Evolutionary conservation across 768 basidiomycete genomes (phyloP), one percentile per base, ranked within the genome.

Genomic region (Pleurotus tuber-regium): DNA sequence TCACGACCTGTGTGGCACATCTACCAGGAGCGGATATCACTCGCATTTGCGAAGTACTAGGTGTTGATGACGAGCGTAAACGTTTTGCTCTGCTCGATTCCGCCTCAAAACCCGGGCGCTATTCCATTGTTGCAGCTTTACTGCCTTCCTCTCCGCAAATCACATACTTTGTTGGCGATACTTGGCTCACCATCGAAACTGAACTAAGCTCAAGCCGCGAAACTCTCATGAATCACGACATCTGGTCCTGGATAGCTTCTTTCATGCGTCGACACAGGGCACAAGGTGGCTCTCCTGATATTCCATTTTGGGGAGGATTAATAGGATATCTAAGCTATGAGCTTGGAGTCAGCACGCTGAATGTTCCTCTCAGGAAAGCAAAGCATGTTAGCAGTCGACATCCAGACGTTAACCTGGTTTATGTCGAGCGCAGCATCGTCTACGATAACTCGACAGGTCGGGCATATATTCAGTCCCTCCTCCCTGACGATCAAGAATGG

Each of bases 301-400:
- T 83, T 38, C 90, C 89, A 0, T 92, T 92, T 63, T 91, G 89
- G 88, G 91, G 89, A 29, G 91, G 91, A 19, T 70, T 92, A 11
- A 66, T 92, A 19, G 91, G 91, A 7, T 82, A 79, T 53, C 67
- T 92, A 53, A 87, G 86, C 58, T 93, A 92, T 61, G 91, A 92
- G 64, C 72, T 91, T 14, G 91, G 89, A 10, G 76, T 84, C 4
- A 67, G 77, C 38, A 72, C 80, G 5, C 66, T 90, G 21, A 63
- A 70, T 18, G 69, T 85, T 43, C 66, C 74, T 49, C 63, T 75
- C n/a, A n/a, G n/a, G 23, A 67, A 65, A 30, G 59, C 63, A 51
- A 23, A 10, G 29, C n/a, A 29, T 18, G 52, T 55, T 42, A 33
- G 51, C 29, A 63, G 61, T 41, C 67, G 61, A 31, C 84, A 88